Evolutionary conservation across 768 basidiomycete species (phyloP), one percentile per base, ranked within the genome.

Genomic region (Peribolospora kevripleyi): DNA sequence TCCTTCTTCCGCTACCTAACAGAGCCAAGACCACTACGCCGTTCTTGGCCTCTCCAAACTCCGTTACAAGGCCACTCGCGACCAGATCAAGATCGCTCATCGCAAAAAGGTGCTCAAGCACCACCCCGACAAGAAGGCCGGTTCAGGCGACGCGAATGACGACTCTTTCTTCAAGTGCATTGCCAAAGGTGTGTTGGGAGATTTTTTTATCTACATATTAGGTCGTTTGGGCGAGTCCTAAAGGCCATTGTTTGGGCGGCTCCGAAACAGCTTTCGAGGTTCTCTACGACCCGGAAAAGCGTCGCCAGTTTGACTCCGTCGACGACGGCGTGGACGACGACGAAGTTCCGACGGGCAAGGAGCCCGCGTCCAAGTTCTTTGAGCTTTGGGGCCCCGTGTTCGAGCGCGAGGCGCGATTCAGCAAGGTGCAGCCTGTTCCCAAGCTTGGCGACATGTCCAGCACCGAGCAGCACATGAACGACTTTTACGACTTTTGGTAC

Each of bases 161-260:
- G 91, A 98, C 63, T 80, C 80, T 0, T 97, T 98, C 74, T 98
- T 98, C 83, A 98, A 98, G 70, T 98, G 93, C 68, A 97, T 98
- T 61, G 81, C 84, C 71, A 98, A 98, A 69, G 69, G 70, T 69
- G 48, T 54, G 64, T 51, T 36, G n/a, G n/a, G n/a, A n/a, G n/a
- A n/a, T n/a, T n/a, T n/a, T n/a, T n/a, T n/a, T n/a, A n/a, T n/a
- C 25, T 14, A n/a, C n/a, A n/a, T n/a, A n/a, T n/a, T n/a, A n/a
- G n/a, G n/a, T n/a, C n/a, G n/a, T n/a, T n/a, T n/a, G n/a, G n/a
- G n/a, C n/a, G n/a, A n/a, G n/a, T n/a, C n/a, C n/a, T n/a, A n/a
- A n/a, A n/a, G n/a, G n/a, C n/a, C n/a, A n/a, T n/a, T n/a, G n/a
- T n/a, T n/a, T n/a, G n/a, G n/a, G n/a, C n/a, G n/a, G n/a, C n/a